Base-by-base conservation (phyloP, 2,329 filamentous ascomycete species). In the Aspergillus tamarii region DNA sequence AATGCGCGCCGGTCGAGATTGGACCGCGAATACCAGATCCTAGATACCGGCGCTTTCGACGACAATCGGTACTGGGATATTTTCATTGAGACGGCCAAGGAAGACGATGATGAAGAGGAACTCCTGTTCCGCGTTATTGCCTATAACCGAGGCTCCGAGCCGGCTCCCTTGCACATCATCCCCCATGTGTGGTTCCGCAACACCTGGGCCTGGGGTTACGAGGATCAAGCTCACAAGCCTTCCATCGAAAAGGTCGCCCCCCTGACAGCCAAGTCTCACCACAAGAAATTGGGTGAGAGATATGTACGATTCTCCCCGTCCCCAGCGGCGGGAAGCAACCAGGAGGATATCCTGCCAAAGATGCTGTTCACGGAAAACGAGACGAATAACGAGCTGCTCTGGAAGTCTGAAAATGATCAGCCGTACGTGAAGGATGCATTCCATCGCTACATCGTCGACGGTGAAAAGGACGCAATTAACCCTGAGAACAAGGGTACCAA, bases 141-240 rank as follows among this genome's bases (percentile, higher is more conserved):
- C 52, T 98, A 95, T 90, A 98, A 98, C 76, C 88, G 95, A 71
- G 94, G 95, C 19, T 91, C 93, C 8, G 92, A 97, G 59, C 88
- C 92, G 16, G 94, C 95, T 16, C 94, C 93, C 26, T 83, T 98
- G 60, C 95, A 98, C 78, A 97, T 98, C 73, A 83, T 97, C 50
- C 94, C 94, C 10, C 95, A 98, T 65, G 88, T 97, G 59, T 97
- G 94, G 93, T 98, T 97, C 83, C 89, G 94, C 68, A 98, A 98
- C 78, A 97, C 94, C 3, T 98, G 95, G 95, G 88, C 91, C 45
- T 98, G 94, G 94, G 94, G 94, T 26, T 87, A 91, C 67, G 92
- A 97, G 73, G 77, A 88, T 12, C 82, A 84, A 34, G 87, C 91
- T 57, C 89, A 89, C 76, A 97, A 96, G 80, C 95, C 94, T 0